These are phyloP conservation scores for Haplographium delicatum DNA, from an alignment of 495 filamentous ascomycete genomes.

Conservation along the genomic window DNA sequence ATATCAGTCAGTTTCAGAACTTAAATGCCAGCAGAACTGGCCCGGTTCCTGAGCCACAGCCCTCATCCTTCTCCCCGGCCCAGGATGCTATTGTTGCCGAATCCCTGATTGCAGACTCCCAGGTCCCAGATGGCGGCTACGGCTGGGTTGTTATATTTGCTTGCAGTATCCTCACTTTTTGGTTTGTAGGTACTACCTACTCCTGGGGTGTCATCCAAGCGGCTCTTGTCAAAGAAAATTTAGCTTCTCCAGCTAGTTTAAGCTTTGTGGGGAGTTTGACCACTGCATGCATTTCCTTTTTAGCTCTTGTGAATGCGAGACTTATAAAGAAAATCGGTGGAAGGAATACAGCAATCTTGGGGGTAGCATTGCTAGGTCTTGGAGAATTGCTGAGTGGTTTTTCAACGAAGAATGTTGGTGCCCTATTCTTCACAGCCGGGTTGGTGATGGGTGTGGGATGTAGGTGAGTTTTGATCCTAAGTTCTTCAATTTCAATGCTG, in stretches of 20 bases:
- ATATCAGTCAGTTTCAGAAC: not conserved
- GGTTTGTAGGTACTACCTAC: conserved; percentile 47
- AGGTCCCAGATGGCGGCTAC: conserved; percentile 48
- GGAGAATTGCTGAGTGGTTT: conserved; percentile 48
- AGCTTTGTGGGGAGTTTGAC: conserved; percentile 52
- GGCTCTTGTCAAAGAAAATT: conserved; percentile 41
- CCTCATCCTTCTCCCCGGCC: conserved; percentile 24
- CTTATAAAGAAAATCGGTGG: conserved; percentile 45
- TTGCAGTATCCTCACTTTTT: conserved; percentile 48
- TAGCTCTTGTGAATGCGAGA: conserved; percentile 44
- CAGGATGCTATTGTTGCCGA: conserved; percentile 43
- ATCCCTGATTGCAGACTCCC: conserved; percentile 40
- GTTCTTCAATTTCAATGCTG: no score
- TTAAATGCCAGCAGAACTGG: not conserved
- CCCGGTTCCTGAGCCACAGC: conserved; percentile 12
- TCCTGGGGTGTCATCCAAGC: conserved; percentile 56
- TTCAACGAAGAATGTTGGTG: conserved; percentile 40
- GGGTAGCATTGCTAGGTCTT: conserved; percentile 40
- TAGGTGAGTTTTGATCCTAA: conserved; percentile 32
- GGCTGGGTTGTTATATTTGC: conserved; percentile 52
- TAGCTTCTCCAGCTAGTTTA: conserved; percentile 43
- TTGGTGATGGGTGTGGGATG: conserved; percentile 49
- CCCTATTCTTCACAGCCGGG: conserved; percentile 51
- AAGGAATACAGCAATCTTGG: conserved; percentile 37
- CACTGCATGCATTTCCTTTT: conserved; percentile 41